Percentiles rank a stretch among this genome's conserved stretches.
These are phyloP conservation scores for Globomyces pollinis-pini DNA, from an alignment of 192 early-diverging fungal species.

Conservation along the genomic window DNA sequence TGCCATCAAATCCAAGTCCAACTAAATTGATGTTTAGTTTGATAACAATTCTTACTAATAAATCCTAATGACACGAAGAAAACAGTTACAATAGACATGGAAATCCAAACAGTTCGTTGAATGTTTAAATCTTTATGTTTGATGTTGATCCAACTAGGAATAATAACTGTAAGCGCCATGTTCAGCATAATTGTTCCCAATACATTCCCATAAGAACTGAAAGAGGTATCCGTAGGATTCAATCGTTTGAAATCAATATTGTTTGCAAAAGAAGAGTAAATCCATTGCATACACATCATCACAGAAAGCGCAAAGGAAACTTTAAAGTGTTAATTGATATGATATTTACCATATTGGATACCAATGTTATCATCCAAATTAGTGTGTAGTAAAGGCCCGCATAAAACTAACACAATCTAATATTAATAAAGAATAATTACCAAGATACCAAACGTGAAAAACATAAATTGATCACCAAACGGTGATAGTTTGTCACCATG, in stretches of 20 bases:
- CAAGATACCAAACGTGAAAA: slow-evolving; percentile 38
- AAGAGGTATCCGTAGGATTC: not conserved
- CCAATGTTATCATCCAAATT: slow-evolving; percentile 51
- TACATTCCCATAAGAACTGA: slow-evolving; percentile 18
- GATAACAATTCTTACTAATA: slow-evolving; percentile 9
- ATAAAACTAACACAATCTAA: slow-evolving; percentile 25
- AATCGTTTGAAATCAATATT: slow-evolving; percentile 15
- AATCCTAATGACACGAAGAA: slow-evolving; percentile 37
- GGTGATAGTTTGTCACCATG: slow-evolving; percentile 21
- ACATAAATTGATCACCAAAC: slow-evolving; percentile 33
- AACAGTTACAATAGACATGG: slow-evolving; percentile 22
- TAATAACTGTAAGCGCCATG: slow-evolving; percentile 41
- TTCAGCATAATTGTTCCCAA: slow-evolving; percentile 48
- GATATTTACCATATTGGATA: slow-evolving; percentile 34
- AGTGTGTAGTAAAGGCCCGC: slow-evolving; percentile 32
- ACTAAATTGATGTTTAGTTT: slow-evolving; percentile 7
- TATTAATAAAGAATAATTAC: slow-evolving; percentile 14
- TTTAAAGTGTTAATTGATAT: not conserved
- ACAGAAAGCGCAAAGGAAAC: slow-evolving; percentile 35
- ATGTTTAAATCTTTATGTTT: slow-evolving; percentile 42
- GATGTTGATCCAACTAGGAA: slow-evolving; percentile 52
- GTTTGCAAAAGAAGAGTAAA: slow-evolving; percentile 19
- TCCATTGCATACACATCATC: slow-evolving; percentile 36
- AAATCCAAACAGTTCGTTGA: slow-evolving; percentile 39
- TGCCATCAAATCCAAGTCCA: slow-evolving; percentile 19